phyloP scores from a whole-genome alignment of 257 asterid genomes.

The Jacaranda copaia region DNA sequence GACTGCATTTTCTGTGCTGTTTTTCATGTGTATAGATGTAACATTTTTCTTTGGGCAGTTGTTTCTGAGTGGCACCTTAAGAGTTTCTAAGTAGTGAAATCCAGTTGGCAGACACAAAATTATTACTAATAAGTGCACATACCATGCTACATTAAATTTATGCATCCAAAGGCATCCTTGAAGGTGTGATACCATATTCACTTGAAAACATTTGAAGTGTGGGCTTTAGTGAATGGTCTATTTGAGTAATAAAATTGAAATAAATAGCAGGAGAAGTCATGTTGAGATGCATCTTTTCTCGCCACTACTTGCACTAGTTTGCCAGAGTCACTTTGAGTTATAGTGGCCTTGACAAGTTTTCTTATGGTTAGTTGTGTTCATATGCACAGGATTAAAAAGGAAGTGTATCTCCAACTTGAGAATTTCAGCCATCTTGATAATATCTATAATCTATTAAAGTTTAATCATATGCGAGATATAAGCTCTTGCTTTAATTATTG shows the following conservation, averaged over 20 bases:
- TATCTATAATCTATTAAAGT: neutral
- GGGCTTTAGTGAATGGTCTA: neutral
- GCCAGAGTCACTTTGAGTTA: neutral
- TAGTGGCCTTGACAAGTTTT: neutral
- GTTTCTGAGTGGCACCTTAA: neutral
- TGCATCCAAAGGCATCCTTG: neutral
- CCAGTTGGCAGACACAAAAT: neutral
- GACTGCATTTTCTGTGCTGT: neutral
- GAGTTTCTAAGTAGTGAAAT: neutral
- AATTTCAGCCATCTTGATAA: neutral
- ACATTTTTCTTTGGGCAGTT: neutral
- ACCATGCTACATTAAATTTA: neutral
- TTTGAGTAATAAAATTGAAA: neutral
- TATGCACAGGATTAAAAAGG: neutral
- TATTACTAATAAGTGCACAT: neutral
- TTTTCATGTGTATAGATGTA: neutral
- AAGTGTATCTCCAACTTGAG: neutral
- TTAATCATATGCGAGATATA: neutral
- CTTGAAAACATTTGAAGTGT: neutral
- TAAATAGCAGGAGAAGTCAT: neutral
- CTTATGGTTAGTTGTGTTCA: neutral
- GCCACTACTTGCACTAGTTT: neutral
- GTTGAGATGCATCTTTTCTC: neutral
- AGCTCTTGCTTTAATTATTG: neutral
- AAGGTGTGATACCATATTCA: neutral